Base-by-base conservation (phyloP, 768 basidiomycete species). In the Leccinum truebloodii region DNA sequence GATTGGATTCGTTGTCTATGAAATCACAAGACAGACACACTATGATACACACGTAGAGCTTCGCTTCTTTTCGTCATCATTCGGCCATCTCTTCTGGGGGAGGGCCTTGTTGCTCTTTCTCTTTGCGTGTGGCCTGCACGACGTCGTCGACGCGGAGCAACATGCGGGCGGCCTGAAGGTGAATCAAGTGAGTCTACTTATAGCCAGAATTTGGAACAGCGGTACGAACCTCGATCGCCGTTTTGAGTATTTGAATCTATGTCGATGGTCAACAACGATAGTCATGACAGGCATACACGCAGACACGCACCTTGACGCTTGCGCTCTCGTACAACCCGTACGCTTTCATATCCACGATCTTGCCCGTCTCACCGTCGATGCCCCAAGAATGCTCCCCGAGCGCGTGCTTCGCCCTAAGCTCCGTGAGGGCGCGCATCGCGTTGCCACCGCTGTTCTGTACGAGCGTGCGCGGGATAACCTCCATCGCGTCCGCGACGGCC, bases 391-490 rank as follows among this genome's bases (percentile, higher is more conserved):
- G 75, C 68, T 95, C 91, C 3, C 95, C 95, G 57, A 86, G 90
- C 4, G 93, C 94, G 67, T 98, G 96, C 74, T 97, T 98, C 2
- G 95, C 96, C 80, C 97, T 84, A 55, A 99, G 80, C 75, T 95
- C 94, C 0, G 97, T 98, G 74, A 98, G 75, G 12, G 91, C 89
- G 54, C 97, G 81, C 65, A 98, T 98, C 6, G 88, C 93, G 75
- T 98, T 98, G 1, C 95, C 97, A 6, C 97, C 95, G 30, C 86
- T 86, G 76, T 99, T 99, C 75, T 98, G 95, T 18, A 95, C 87
- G 65, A 99, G 79, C 34, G 95, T 98, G 59, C 96, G 78, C 3
- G 97, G 97, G 65, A 98, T 96, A 58, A 98, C 94, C 75, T 98
- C 96, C 84, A 98, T 88, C 34, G 97, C 95, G 67, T 98, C 96